Evolutionary conservation across 1,284 basidiomycete genomes (phyloP).

Genomic region (Fomitopsis palustris): DNA sequence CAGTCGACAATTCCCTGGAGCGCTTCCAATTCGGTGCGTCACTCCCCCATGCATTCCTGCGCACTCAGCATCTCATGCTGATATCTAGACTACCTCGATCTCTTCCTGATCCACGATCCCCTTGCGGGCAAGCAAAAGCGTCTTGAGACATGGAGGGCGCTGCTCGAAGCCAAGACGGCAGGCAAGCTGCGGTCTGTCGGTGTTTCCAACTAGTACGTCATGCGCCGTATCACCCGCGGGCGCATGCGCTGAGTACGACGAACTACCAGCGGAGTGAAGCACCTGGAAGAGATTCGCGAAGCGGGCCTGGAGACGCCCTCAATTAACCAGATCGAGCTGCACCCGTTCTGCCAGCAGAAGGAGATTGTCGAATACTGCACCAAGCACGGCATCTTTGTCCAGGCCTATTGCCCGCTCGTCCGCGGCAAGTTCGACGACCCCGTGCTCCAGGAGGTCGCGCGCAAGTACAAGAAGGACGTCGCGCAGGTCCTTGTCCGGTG

Average conservation of each 20-base stretch:
- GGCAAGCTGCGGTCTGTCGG: constrained; percentile 51
- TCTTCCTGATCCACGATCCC: constrained; percentile 54
- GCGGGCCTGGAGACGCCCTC: constrained; percentile 62
- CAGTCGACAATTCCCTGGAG: constrained; percentile 17
- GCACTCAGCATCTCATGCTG: not conserved
- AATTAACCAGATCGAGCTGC: constrained; percentile 85
- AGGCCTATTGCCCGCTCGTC: constrained; percentile 60
- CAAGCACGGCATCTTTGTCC: constrained; percentile 63
- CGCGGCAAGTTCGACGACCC: constrained; percentile 41
- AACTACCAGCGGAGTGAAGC: constrained; percentile 70
- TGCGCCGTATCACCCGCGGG: constrained; percentile 38
- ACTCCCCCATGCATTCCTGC: not conserved
- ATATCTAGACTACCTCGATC: constrained; percentile 43
- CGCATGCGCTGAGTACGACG: too few species aligned
- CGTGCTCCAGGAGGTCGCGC: constrained; percentile 37
- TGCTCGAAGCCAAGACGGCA: constrained; percentile 37
- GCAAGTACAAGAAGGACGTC: constrained; percentile 46
- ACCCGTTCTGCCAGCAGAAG: constrained; percentile 81
- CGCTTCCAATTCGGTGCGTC: constrained; percentile 19
- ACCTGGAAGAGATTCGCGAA: constrained; percentile 70
- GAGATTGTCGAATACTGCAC: constrained; percentile 78
- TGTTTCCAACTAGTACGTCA: constrained; percentile 57
- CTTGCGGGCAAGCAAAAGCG: constrained; percentile 36
- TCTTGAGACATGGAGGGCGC: constrained; percentile 39
- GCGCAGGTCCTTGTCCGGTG: constrained; percentile 68